A percentile compares a stretch with the other conserved stretches of the same genome.
Evolutionary conservation across 176 grass and related monocot genomes (phyloP).

Genomic region (Carex scoparia): DNA sequence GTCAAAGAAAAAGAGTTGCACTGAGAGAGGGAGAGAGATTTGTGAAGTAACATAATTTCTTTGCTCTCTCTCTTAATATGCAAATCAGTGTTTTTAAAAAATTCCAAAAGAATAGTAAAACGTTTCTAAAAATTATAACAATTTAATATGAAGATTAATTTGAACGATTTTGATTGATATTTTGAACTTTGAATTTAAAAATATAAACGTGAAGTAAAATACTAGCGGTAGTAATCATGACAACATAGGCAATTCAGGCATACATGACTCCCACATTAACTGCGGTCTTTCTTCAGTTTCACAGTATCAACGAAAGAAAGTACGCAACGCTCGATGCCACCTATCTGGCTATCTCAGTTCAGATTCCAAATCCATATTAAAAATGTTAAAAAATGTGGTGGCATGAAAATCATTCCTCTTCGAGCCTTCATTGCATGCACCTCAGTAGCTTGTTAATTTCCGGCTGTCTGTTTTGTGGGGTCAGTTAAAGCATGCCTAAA

Average conservation of each 20-base stretch:
- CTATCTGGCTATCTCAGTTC: slow-evolving; percentile 2
- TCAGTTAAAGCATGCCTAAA: neutral
- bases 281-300: slow-evolving; percentile 20
- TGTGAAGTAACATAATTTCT: too few relatives aligned
- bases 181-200: too few relatives aligned
- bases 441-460: neutral
- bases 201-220: too few relatives aligned
- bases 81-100: too few relatives aligned
- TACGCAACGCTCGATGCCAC: neutral
- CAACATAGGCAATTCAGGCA: neutral
- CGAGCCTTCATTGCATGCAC: neutral
- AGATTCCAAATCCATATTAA: slow-evolving; percentile 2
- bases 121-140: too few relatives aligned
- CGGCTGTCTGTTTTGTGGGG: neutral
- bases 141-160: too few relatives aligned
- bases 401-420: slow-evolving; percentile 20
- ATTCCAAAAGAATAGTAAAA: too few relatives aligned
- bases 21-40: too few relatives aligned
- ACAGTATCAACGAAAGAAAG: neutral
- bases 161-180: too few relatives aligned
- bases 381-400: neutral
- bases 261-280: neutral
- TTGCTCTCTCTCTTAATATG: too few relatives aligned
- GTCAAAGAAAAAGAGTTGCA: too few relatives aligned
- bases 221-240: too few relatives aligned